These are phyloP conservation scores for Neoboletus brunneissimus DNA, from an alignment of 768 basidiomycete genomes.

Conservation along the genomic window DNA sequence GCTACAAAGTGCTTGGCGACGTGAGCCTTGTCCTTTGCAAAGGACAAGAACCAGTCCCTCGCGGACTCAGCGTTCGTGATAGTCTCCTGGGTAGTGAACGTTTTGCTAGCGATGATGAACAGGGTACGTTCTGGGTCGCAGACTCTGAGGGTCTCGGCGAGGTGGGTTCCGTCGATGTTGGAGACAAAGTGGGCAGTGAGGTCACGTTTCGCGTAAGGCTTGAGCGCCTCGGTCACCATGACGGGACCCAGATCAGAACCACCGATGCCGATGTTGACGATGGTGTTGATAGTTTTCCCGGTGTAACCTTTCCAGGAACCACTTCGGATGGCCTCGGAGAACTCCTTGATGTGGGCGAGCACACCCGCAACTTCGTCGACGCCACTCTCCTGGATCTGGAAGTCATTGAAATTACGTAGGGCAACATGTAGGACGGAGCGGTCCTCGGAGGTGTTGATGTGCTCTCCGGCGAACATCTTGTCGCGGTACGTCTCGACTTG, in stretches of 20 bases:
- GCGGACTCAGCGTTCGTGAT: slow-evolving; percentile 98
- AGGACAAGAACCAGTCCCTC: slow-evolving; percentile 86
- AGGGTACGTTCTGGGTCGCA: slow-evolving; percentile 91
- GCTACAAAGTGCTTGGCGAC: slow-evolving; percentile 99
- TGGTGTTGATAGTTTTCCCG: slow-evolving; percentile 87
- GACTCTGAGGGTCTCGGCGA: slow-evolving; percentile 78
- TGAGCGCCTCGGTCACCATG: slow-evolving; percentile 98
- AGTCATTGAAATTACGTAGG: slow-evolving; percentile 75
- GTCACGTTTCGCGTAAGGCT: slow-evolving; percentile 87
- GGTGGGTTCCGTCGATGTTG: slow-evolving; percentile 98
- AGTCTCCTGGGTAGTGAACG: slow-evolving; percentile 99
- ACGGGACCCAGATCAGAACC: slow-evolving; percentile 97
- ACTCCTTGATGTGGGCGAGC: slow-evolving; percentile 87
- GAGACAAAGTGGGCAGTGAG: slow-evolving; percentile 87
- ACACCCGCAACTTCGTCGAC: slow-evolving; percentile 81
- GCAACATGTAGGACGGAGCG: slow-evolving; percentile 96
- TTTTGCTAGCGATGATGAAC: slow-evolving; percentile 99
- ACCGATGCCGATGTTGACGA: slow-evolving; percentile 99
- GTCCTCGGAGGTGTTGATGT: slow-evolving; percentile 98
- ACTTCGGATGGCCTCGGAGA: slow-evolving; percentile 78
- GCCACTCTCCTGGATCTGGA: slow-evolving; percentile 76
- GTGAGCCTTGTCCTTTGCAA: slow-evolving; percentile 83
- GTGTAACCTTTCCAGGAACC: slow-evolving; percentile 98
- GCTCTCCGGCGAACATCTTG: slow-evolving; percentile 92
- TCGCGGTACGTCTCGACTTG: slow-evolving; percentile 80